phyloP scores from a whole-genome alignment of 345 rosid genomes.

The Murraya paniculata region DNA sequence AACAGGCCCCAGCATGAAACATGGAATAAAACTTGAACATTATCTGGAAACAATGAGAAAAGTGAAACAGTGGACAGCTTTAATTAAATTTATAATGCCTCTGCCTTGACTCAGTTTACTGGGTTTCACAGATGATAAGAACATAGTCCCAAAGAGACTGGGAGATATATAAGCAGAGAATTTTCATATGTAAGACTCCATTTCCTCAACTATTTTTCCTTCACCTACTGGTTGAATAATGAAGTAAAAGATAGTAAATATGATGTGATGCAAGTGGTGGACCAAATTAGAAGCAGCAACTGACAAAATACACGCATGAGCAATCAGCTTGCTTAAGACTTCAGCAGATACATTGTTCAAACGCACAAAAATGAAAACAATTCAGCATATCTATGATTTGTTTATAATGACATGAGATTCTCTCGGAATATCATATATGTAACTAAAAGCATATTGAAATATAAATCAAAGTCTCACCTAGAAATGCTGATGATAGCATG shows the following conservation, averaged over 20 bases:
- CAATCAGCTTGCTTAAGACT: background rate
- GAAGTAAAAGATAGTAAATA: background rate
- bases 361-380: background rate
- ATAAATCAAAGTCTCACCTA: slow-evolving; percentile 41
- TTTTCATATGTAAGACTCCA: background rate
- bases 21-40: background rate
- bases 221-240: background rate
- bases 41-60: background rate
- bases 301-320: background rate
- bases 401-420: background rate
- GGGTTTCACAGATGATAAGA: background rate
- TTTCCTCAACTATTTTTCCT: background rate
- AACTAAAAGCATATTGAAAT: slow-evolving; percentile 12
- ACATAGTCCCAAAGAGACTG: background rate
- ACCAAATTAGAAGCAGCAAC: background rate
- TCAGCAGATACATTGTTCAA: background rate
- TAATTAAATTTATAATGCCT: background rate
- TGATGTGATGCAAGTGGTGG: background rate
- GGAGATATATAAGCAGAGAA: background rate
- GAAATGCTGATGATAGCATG: slow-evolving; percentile 48
- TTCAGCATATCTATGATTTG: slow-evolving; percentile 6
- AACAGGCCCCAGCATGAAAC: background rate
- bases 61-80: background rate
- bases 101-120: background rate
- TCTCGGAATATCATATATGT: background rate